These are phyloP conservation scores for Picochlorum sp. DNA, from an alignment of 139 green algal species.

Conservation along the genomic window DNA sequence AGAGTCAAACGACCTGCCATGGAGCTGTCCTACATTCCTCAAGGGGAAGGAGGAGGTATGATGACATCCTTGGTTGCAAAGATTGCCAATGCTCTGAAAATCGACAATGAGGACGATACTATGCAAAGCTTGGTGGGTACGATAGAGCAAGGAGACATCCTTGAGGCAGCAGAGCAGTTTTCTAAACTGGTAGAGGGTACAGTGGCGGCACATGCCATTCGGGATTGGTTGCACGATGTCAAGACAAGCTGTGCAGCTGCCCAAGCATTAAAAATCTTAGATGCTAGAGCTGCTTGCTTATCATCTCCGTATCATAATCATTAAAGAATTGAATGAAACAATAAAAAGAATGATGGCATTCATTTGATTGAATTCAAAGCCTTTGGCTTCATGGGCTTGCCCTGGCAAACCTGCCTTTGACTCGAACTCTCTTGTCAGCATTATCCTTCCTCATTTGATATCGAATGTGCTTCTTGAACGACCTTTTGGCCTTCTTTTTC, in stretches of 20 bases:
- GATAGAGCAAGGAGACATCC: conserved; percentile 13
- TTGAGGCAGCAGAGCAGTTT: conserved; percentile 16
- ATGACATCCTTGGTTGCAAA: conserved; percentile 30
- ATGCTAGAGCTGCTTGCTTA: conserved; percentile 22
- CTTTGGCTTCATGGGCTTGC: conserved; percentile 2
- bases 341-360: no score
- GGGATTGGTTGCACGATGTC: conserved; percentile 14
- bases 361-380: neutral
- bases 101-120: conserved; percentile 21
- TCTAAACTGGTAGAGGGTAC: conserved; percentile 11
- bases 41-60: conserved; percentile 26
- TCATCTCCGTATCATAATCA: neutral
- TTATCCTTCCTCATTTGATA: conserved; percentile 43
- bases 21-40: conserved; percentile 25
- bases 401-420: conserved; percentile 49
- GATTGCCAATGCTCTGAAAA: conserved; percentile 35
- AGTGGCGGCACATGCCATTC: conserved; percentile 19
- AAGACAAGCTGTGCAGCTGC: conserved; percentile 14
- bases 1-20: conserved; percentile 12
- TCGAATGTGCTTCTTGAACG: conserved; percentile 28
- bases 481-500: conserved; percentile 30
- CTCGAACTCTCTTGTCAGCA: conserved; percentile 31
- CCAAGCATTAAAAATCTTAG: conserved; percentile 23
- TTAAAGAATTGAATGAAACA: neutral
- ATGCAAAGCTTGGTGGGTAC: conserved; percentile 6